Evolutionary conservation across 2,329 filamentous ascomycete genomes (phyloP), one percentile per base, ranked within the genome.

Genomic region (Fusarium stilboides): DNA sequence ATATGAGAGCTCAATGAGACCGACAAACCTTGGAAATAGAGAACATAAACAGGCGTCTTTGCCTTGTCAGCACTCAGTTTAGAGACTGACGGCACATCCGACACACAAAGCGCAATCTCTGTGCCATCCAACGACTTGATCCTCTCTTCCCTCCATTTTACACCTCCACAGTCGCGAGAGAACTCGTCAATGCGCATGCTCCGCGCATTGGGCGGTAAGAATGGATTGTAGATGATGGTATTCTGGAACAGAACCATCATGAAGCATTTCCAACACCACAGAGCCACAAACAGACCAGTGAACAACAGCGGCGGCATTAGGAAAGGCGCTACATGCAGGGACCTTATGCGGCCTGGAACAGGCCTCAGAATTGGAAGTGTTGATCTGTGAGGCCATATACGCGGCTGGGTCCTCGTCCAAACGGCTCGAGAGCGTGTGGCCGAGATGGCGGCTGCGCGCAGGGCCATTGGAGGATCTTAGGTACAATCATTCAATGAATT

Each of bases 171-270:
- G 37, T 86, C 82, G 6, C 77, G 76, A 26, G 81, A 81, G 75
- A 92, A 94, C 71, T 92, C 88, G 5, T 81, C 80, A 37, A 94
- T 90, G 58, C 80, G 88, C 80, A 94, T 90, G 24, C 85, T 84
- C 17, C 91, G 85, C 0, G 92, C 85, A 74, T 91, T 91, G 4
- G 92, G 92, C 19, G 92, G 91, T 51, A 94, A 80, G 45, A 90
- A 91, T 0, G 92, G 91, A 82, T 94, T 93, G 79, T 94, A 94
- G 62, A 94, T 91, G 75, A 94, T 93, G 75, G 91, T 91, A 75
- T 94, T 93, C 79, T 94, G 92, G 76, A 94, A 92, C 6, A 92
- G 71, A 28, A 95, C 83, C 80, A 94, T 88, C 89, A 93, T 92
- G 54, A 89, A 78, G 75, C 91, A 94, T 75, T 90, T 89, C 84